These are phyloP conservation scores for Hemileccinum impolitum DNA, from an alignment of 768 basidiomycete genomes.

Conservation along the genomic window DNA sequence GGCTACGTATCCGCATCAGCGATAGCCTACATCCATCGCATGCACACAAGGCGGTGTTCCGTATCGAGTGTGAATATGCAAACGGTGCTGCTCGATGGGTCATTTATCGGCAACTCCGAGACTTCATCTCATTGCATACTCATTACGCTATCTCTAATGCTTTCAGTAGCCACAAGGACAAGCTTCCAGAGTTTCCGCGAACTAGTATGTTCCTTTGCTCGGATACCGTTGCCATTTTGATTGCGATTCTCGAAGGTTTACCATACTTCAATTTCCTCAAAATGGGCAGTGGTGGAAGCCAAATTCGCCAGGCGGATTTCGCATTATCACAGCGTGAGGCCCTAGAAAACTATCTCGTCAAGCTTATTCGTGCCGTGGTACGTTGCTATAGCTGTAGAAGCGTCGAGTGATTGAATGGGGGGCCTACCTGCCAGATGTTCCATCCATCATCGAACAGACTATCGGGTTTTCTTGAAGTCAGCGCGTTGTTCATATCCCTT, in stretches of 20 bases:
- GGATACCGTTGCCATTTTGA: background rate
- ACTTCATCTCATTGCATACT: slow-evolving; percentile 85
- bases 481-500: slow-evolving; percentile 77
- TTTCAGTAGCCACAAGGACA: slow-evolving; percentile 65
- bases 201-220: slow-evolving; percentile 49
- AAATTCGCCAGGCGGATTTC: slow-evolving; percentile 67
- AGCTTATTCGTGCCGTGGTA: slow-evolving; percentile 86
- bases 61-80: slow-evolving; percentile 95
- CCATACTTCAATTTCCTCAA: slow-evolving; percentile 88
- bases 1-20: slow-evolving; percentile 78
- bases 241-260: slow-evolving; percentile 47
- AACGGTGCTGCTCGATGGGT: slow-evolving; percentile 93
- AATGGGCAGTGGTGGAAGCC: slow-evolving; percentile 50
- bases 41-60: slow-evolving; percentile 73
- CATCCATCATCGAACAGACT: slow-evolving; percentile 89
- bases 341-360: slow-evolving; percentile 84
- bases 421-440: slow-evolving; percentile 75
- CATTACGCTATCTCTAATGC: slow-evolving; percentile 87
- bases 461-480: slow-evolving; percentile 88
- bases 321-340: slow-evolving; percentile 78
- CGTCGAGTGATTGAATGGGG: slow-evolving; percentile 2
- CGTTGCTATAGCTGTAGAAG: slow-evolving; percentile 22
- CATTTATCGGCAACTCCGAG: slow-evolving; percentile 87
- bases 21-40: slow-evolving; percentile 84
- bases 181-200: slow-evolving; percentile 88